Base-by-base conservation (phyloP, 1,284 basidiomycete species). In the Nidula niveotomentosa region DNA sequence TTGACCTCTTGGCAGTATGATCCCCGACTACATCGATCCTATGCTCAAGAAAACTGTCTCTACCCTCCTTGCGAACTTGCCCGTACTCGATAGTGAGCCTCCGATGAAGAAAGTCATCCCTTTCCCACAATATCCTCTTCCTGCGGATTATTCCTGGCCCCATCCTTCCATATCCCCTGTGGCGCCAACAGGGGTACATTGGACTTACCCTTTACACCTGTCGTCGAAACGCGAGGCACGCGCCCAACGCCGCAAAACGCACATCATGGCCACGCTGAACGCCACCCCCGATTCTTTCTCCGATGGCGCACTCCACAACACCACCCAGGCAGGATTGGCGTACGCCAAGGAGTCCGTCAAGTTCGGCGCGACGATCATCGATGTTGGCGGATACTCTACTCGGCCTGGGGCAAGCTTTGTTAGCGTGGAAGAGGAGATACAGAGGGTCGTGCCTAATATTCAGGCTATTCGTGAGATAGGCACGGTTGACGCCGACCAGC, bases 281-380 rank as follows among this genome's bases (percentile, higher is more conserved):
- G 83, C 85, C 2, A 99, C 97, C 0, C 97, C 97, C 1, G 96
- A 99, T 72, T 98, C 95, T 0, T 99, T 99, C 74, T 98, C 96
- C 0, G 95, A 98, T 61, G 94, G 94, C 6, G 81, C 88, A 1
- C 69, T 73, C 43, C 76, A 92, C 65, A 76, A 80, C 60, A 76
- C 74, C 0, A 57, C 85, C 6, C 62, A 76, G 0, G 67, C 75
- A 9, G 86, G 85, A 0, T 62, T 89, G 9, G 59, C 63, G 2
- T 90, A 88, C 58, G 75, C 75, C 0, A 64, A 59, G 1, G 52
- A 71, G 2, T 76, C 86, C 4, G 71, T 86, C 2, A 58, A 69
- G 0, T 72, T 73, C 1, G 88, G 89, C 0, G 88, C 90, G 0
- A 81, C 87, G 57, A 91, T 99, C 52, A 75, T 99, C 55, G 96